Percentiles rank a stretch among this genome's conserved stretches.
Conservation (phyloP, 768 basidiomycete species). For the Panaeolus papilionaceus region DNA sequence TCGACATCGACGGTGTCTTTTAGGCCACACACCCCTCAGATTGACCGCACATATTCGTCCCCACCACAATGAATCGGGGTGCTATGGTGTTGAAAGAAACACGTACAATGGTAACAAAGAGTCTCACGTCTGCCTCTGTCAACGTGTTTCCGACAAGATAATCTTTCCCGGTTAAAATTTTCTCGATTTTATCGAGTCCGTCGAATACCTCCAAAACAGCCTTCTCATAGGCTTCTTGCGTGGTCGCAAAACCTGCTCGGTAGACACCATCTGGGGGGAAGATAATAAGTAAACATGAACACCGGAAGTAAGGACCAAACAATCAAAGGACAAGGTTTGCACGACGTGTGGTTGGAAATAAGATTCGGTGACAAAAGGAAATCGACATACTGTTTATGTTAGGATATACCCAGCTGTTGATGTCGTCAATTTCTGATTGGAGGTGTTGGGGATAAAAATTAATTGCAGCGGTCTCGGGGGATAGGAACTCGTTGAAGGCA, state of each 20-base stretch:
- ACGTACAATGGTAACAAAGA: conserved; percentile 92
- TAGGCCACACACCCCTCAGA: neutral
- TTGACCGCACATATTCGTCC: neutral
- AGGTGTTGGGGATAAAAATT: conserved; percentile 83
- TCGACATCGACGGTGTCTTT: conserved; percentile 6
- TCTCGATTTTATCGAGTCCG: conserved; percentile 83
- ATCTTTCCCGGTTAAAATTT: conserved; percentile 75
- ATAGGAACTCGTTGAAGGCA: conserved; percentile 77
- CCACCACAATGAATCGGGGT: neutral
- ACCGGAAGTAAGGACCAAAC: no score
- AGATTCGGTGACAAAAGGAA: neutral
- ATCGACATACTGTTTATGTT: conserved; percentile 75
- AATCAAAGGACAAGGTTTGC: no score
- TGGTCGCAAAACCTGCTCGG: conserved; percentile 85
- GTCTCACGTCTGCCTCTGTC: conserved; percentile 85
- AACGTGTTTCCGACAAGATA: conserved; percentile 85
- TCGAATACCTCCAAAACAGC: conserved; percentile 79
- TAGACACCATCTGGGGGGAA: conserved; percentile 77
- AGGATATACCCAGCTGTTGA: conserved; percentile 89
- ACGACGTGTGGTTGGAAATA: neutral
- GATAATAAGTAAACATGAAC: neutral
- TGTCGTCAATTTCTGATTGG: conserved; percentile 76
- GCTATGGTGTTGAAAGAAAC: conserved; percentile 1
- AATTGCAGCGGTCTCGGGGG: conserved; percentile 65
- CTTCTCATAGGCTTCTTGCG: conserved; percentile 80